Base-by-base conservation (phyloP, 768 basidiomycete genomes). In the Scleroderma bovista region DNA sequence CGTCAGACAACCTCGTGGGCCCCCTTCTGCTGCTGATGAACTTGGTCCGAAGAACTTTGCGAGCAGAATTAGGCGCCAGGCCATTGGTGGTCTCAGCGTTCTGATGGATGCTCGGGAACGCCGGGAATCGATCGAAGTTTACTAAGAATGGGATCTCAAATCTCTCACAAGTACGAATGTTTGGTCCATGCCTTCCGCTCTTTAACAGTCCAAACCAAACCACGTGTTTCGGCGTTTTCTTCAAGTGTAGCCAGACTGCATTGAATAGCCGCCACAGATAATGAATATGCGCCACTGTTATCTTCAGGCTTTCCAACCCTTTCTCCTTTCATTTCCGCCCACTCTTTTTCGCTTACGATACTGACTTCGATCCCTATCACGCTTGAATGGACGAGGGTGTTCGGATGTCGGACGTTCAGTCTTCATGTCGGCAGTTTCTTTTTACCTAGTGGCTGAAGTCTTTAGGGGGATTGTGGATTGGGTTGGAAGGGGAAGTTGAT, bases 1-100 rank as follows among this genome's bases (percentile, higher is more conserved):
- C 52, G 75, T 83, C 47, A 83, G 91, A 67, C 91, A 93, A 73
- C 91, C 91, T 60, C 80, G 83, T 51, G 91, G 91, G 59, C 91
- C 91, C 50, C 91, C 91, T 39, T 86, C 86, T 20, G 85, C 86
- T 62, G 81, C 82, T 55, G 90, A 93, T 61, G 90, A 93, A 63
- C 80, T 93, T 44, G 84, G 86, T 17, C 85, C 87, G 39, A 86
- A 88, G 77, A 93, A 93, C 66, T 93, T 93, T 73, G 90, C 90
- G 7, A 83, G 83, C 33, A 81, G 90, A 59, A 86, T 88, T 69
- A 79, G 89, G 68, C 80, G 87, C 60, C 81, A 86, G 75, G 89
- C 90, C 17, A 86, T 91, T 52, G 87, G 85, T 31, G 87, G 88
- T 23, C 71, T 92, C 45, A 85, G 84, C 48, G 79, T 79, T 62